Percentiles rank a stretch among this genome's conserved stretches.
These are phyloP conservation scores for Collybia sordida DNA, from an alignment of 768 basidiomycete genomes.

Conservation along the genomic window DNA sequence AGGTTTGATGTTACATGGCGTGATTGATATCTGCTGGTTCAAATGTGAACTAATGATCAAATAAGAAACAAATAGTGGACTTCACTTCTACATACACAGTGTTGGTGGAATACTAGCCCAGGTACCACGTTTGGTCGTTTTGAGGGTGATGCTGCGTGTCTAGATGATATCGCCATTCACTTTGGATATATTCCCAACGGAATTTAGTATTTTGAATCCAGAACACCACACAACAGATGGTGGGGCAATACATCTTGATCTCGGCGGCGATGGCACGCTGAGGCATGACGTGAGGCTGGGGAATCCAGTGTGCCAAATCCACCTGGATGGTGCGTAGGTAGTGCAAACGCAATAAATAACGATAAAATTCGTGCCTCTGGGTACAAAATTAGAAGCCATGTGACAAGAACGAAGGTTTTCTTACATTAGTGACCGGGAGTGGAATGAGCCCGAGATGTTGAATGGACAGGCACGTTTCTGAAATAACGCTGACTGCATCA, in stretches of 20 bases:
- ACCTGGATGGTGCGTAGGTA: constrained; percentile 30
- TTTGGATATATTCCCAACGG: constrained; percentile 19
- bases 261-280: constrained; percentile 33
- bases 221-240: constrained; percentile 24
- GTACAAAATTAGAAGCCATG: not conserved
- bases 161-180: constrained; percentile 10
- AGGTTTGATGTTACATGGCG: too few species aligned
- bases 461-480: constrained; percentile 21
- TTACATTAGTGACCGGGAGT: constrained; percentile 24
- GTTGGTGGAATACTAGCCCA: too few species aligned
- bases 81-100: too few species aligned
- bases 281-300: constrained; percentile 16
- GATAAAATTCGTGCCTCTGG: constrained; percentile 28
- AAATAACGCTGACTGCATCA: constrained; percentile 18
- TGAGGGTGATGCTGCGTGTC: constrained; percentile 9
- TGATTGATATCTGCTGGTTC: too few species aligned
- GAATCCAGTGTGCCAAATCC: constrained; percentile 30
- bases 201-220: constrained; percentile 25
- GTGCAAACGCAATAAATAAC: constrained; percentile 23
- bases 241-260: constrained; percentile 28
- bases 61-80: too few species aligned
- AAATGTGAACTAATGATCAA: too few species aligned
- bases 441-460: constrained; percentile 27
- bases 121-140: constrained; percentile 11
- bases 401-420: constrained; percentile 8